These are phyloP conservation scores for Parasarocladium wereldwijsianum DNA, from an alignment of 2,329 filamentous ascomycete genomes.

Conservation along the genomic window DNA sequence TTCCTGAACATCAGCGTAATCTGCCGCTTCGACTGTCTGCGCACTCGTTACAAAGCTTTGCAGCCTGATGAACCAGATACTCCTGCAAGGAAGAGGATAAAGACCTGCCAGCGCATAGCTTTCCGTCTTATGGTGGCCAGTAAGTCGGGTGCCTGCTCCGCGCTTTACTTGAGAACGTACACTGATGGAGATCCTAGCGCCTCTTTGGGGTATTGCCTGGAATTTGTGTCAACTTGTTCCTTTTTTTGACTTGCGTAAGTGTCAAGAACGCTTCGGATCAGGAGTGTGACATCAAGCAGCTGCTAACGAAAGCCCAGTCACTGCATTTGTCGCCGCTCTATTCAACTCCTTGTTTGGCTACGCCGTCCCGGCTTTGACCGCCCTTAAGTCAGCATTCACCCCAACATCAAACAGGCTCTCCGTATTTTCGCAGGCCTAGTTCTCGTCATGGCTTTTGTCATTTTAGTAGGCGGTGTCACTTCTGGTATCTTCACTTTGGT, in stretches of 20 bases:
- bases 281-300: no score
- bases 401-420: not conserved
- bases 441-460: not conserved
- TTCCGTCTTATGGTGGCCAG: no score
- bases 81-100: no score
- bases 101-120: no score
- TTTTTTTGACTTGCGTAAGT: conserved; percentile 4
- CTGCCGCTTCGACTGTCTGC: no score
- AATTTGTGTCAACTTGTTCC: conserved; percentile 3
- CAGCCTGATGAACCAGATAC: no score
- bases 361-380: conserved; percentile 1
- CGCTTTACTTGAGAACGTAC: no score
- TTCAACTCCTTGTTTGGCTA: conserved; percentile 5
- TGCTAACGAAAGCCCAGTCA: conserved; percentile 1
- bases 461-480: not conserved
- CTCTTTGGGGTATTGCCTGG: conserved; percentile 4
- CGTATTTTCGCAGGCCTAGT: not conserved
- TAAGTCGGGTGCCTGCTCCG: no score
- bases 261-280: no score
- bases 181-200: no score
- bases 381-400: not conserved
- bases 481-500: not conserved
- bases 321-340: conserved; percentile 4
- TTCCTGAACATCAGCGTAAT: no score
- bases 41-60: no score